Evolutionary conservation across 768 basidiomycete genomes (phyloP).

Genomic region (Filobasidium floriforme): DNA sequence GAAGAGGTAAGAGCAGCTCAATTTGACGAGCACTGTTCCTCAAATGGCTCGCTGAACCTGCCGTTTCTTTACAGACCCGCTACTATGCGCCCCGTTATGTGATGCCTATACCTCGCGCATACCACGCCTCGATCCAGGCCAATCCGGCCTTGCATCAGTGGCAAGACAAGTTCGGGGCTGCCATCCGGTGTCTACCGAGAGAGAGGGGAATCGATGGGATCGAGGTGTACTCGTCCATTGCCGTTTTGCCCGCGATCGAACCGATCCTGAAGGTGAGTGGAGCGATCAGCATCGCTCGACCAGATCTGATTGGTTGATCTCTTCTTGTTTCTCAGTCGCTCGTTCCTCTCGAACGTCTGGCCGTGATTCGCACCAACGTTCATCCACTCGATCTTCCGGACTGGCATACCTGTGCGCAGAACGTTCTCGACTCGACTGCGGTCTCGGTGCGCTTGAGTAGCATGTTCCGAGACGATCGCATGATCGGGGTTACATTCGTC

Average conservation of each 20-base stretch:
- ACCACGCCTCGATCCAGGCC: slow-evolving; percentile 87
- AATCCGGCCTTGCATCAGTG: slow-evolving; percentile 96
- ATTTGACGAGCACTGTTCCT: slow-evolving; percentile 6
- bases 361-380: slow-evolving; percentile 1
- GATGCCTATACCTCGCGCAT: slow-evolving; percentile 74
- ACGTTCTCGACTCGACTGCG: neutral
- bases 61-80: slow-evolving; percentile 61
- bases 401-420: slow-evolving; percentile 2
- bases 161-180: slow-evolving; percentile 89
- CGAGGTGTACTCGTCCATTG: slow-evolving; percentile 9
- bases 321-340: slow-evolving; percentile 2
- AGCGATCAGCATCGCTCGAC: too few species aligned
- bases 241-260: neutral
- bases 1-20: slow-evolving; percentile 67
- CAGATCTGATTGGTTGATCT: too few species aligned
- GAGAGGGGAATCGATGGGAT: slow-evolving; percentile 57
- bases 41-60: slow-evolving; percentile 4
- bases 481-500: neutral
- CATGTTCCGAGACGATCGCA: slow-evolving; percentile 1
- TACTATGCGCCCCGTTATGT: slow-evolving; percentile 92
- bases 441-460: neutral
- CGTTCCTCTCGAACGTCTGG: slow-evolving; percentile 5
- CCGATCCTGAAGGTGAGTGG: neutral
- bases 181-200: slow-evolving; percentile 60
- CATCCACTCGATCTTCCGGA: neutral